Evolutionary conservation across 2,329 filamentous ascomycete species (phyloP), one percentile per base, ranked within the genome.

Genomic region (Talaromyces rugulosus): DNA sequence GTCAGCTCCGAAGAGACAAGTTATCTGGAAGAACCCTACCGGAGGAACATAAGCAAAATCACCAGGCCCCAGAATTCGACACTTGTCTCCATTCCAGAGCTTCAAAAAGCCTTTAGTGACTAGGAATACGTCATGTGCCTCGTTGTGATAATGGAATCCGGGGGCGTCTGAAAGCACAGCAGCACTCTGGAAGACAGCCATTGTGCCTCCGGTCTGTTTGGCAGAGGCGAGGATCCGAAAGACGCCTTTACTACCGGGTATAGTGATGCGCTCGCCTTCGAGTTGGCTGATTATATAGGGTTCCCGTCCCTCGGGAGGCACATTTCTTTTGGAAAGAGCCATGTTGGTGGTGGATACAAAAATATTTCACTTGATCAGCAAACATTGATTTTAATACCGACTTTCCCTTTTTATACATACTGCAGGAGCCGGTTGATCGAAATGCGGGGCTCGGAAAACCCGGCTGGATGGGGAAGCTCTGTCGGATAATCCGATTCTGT

Each of bases 11-110:
- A 1, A 12, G 4, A 27, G 47, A 18, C 31, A 12, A 5, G 56
- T 62, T 34, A 62, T 55, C n/a, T 42, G 16, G 1, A n/a, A 14
- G 6, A 28, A 5, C 8, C 69, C 66, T 72, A 85, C 82, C 8
- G 83, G 84, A 56, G 84, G 84, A 3, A 85, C 78, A 64, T 82
- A 84, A 4, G 83, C 83, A 71, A 85, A 86, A 65, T 87, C 84
- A 0, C 84, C 84, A 0, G 83, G 79, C 0, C 77, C 77, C 74
- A 86, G 75, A 57, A 82, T 79, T 23, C 82, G 74, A 61, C 82
- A 84, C 65, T 82, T 77, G 54, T 85, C 82, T n/a, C 81, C 81
- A n/a, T 81, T 83, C 81, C 82, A 86, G 5, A 86, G 71, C 65
- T 85, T 85, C 64, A 85, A 66, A 60, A 70, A 80, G 0, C 84